Evolutionary conservation across 1,284 basidiomycete genomes (phyloP), one percentile per base, ranked within the genome.

Genomic region (Pholiota adiposa): DNA sequence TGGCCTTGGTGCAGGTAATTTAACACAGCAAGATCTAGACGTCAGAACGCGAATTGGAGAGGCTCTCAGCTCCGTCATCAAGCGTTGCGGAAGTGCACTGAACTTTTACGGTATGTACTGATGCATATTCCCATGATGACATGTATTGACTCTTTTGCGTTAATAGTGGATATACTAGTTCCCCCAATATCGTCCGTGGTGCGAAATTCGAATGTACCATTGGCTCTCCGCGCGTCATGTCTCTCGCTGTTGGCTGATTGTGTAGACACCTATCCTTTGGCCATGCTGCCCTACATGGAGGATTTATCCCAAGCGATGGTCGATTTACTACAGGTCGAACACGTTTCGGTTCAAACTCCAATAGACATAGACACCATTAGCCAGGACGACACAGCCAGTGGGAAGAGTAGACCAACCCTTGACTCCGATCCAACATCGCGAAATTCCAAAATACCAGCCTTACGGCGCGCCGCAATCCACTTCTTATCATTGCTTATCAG

Each of bases 21-120:
- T 88, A 61, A 84, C 82, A 14, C 81, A 82, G 65, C 82, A 85
- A 40, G 91, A 94, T 62, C 75, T 98, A 34, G 94, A 98, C 70
- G 79, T 83, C 60, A 79, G 89, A 18, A 79, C 94, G n/a, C 81
- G 96, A 11, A 78, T 98, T 2, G 97, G 95, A 4, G 97, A 98
- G 74, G 94, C 94, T 1, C 75, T 98, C 11, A 86, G 86, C 4
- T 86, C 90, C 63, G 89, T 96, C 0, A 87, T 98, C 25, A 82
- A 87, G 63, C 78, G 88, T 38, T 89, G 87, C 57, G 94, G 92
- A 7, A 83, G 86, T 36, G 82, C 90, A 0, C 77, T 97, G 27
- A 80, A 86, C 3, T 71, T 81, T 8, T 88, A 93, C 70, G 84
- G 94, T 94, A 66, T 63, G 87, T 78, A 31, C 1, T 52, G 16